Evolutionary conservation across 345 rosid species (phyloP), one percentile per base, ranked within the genome.

Genomic region (Hibiscus trionum): DNA sequence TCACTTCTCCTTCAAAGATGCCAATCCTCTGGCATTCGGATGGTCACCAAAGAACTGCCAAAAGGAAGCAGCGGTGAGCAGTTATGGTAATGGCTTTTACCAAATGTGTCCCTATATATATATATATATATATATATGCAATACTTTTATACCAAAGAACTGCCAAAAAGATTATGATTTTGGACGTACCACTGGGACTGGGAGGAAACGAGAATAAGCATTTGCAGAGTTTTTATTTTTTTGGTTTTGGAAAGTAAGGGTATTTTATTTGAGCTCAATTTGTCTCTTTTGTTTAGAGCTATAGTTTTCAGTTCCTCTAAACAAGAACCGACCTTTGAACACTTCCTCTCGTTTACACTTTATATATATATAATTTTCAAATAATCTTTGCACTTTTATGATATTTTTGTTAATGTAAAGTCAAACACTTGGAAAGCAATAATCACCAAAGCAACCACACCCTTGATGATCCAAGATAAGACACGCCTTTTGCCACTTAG

Each of bases 1-100:
- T 31, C 29, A 16, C 15, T 57, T 35, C 19, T 35, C 4, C 57
- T 72, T 62, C 70, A 62, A 72, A 72, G 69, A 72, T 72, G 75
- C 70, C 69, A 52, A 35, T 49, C 27, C 27, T 26, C 58, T 60
- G 74, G 74, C 66, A 16, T 61, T 72, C 12, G 39, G 35, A 44
- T 26, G 24, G 66, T 26, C 67, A 15, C 58, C 11, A 42, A 24
- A 39, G 70, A 53, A 66, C 39, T 24, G n/a, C 21, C 10, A 44
- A 17, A 11, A 61, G 50, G 56, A 26, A 59, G 16, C 61, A 55
- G 50, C 10, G 31, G 29, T 7, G 42, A 70, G 65, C 53, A 21
- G 65, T 33, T 58, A 29, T 16, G 39, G 73, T 12, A 57, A 26
- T 71, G 21, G 14, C 39, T 52, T 59, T 59, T n/a, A 8, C 56